phyloP scores from a whole-genome alignment of 2,329 filamentous ascomycete genomes.

The Fragosphaeria purpurea region DNA sequence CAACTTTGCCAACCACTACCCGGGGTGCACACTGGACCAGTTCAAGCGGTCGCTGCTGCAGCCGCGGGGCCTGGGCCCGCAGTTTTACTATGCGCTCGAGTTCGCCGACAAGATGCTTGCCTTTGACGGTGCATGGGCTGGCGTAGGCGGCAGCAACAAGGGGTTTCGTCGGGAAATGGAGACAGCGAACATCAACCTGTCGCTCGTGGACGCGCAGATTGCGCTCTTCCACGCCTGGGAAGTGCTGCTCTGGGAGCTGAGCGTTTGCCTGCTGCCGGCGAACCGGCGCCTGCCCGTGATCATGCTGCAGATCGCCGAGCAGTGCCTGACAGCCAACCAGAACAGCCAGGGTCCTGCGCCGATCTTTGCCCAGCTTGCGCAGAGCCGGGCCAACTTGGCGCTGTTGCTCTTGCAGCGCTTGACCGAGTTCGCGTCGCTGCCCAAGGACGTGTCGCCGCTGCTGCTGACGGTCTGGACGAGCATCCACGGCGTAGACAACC shows the following conservation, averaged over 20 bases:
- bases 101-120: slow-evolving; percentile 66
- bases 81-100: slow-evolving; percentile 77
- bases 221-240: slow-evolving; percentile 84
- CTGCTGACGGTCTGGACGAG: slow-evolving; percentile 41
- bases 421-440: slow-evolving; percentile 44
- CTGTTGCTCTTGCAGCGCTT: slow-evolving; percentile 75
- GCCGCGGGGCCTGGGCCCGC: slow-evolving; percentile 55
- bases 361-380: slow-evolving; percentile 70
- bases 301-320: slow-evolving; percentile 63
- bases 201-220: slow-evolving; percentile 84
- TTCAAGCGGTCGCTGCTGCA: slow-evolving; percentile 69
- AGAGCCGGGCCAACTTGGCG: slow-evolving; percentile 68
- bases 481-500: slow-evolving; percentile 43
- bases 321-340: slow-evolving; percentile 71
- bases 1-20: slow-evolving; percentile 74
- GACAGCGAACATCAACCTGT: slow-evolving; percentile 81
- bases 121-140: slow-evolving; percentile 70
- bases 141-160: slow-evolving; percentile 32
- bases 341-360: slow-evolving; percentile 58
- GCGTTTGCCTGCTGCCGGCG: slow-evolving; percentile 45
- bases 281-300: slow-evolving; percentile 35
- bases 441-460: slow-evolving; percentile 42
- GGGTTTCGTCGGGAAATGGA: slow-evolving; percentile 78
- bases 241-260: slow-evolving; percentile 74
- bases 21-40: slow-evolving; percentile 60